Conservation (phyloP, 805 yeast species). For the Saccharomyces kudriavzevii region DNA sequence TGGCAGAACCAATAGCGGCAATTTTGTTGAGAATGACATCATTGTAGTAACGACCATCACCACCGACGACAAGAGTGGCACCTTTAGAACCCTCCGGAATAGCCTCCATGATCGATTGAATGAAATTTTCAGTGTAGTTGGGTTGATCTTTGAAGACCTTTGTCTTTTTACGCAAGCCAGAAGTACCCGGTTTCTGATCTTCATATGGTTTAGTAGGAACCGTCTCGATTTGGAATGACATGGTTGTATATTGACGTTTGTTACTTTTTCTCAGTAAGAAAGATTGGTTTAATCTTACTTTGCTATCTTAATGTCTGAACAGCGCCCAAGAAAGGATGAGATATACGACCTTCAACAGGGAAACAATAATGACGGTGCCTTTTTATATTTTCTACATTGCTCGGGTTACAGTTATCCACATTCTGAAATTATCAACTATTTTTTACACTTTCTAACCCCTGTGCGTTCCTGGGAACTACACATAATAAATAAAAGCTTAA, state of each 20-base stretch:
- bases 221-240: constrained; percentile 21
- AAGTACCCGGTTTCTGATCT: constrained; percentile 97
- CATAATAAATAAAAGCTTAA: neutral
- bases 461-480: neutral
- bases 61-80: constrained; percentile 84
- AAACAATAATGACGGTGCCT: neutral
- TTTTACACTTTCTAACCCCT: neutral
- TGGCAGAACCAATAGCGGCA: constrained; percentile 80
- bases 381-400: neutral
- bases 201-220: constrained; percentile 66
- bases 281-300: neutral
- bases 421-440: neutral
- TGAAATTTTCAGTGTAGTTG: constrained; percentile 86
- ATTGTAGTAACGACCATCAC: constrained; percentile 94
- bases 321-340: neutral
- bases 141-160: constrained; percentile 63
- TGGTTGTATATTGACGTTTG: constrained; percentile 1
- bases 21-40: constrained; percentile 73
- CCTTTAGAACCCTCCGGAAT: constrained; percentile 86
- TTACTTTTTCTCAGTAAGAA: neutral
- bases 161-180: constrained; percentile 90
- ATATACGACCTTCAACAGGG: neutral
- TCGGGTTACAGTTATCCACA: neutral
- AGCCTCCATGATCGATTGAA: constrained; percentile 75
- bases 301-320: neutral